Evolutionary conservation across 169 alveolate species (phyloP).

Genomic region (Blepharisma undulans): DNA sequence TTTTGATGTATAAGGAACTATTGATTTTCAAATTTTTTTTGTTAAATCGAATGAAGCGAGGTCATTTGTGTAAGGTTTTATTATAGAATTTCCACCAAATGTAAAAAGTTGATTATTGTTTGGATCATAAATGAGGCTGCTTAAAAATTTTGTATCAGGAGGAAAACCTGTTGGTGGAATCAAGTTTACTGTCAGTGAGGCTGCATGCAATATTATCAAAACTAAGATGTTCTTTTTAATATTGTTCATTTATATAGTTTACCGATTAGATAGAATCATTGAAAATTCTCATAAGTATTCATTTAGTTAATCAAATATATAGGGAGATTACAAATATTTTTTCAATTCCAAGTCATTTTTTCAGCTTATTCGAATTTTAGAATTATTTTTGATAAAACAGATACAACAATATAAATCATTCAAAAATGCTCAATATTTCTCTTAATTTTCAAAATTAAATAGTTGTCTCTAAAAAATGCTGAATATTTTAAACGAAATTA

Average conservation of each 20-base stretch:
- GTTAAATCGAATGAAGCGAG: neutral
- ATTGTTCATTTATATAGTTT: neutral
- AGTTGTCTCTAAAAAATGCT: neutral
- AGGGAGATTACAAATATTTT: too few relatives aligned
- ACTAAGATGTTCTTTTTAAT: neutral
- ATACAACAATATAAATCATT: neutral
- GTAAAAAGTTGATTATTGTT: neutral
- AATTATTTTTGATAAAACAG: neutral
- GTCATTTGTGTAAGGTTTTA: neutral
- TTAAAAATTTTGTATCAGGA: neutral
- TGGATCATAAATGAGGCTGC: neutral
- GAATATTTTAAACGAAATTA: neutral
- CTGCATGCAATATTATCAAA: neutral
- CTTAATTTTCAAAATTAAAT: neutral
- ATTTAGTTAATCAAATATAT: too few relatives aligned
- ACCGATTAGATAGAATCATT: too few relatives aligned
- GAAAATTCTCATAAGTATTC: too few relatives aligned
- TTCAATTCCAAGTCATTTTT: too few relatives aligned
- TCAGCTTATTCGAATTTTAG: too few relatives aligned
- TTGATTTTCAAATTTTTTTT: neutral
- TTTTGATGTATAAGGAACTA: neutral
- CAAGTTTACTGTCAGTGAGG: neutral
- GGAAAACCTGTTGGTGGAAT: neutral
- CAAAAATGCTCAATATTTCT: neutral
- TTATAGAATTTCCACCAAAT: neutral